Conservation (phyloP, 2,329 filamentous ascomycete genomes). For the Aspergillus sp. region DNA sequence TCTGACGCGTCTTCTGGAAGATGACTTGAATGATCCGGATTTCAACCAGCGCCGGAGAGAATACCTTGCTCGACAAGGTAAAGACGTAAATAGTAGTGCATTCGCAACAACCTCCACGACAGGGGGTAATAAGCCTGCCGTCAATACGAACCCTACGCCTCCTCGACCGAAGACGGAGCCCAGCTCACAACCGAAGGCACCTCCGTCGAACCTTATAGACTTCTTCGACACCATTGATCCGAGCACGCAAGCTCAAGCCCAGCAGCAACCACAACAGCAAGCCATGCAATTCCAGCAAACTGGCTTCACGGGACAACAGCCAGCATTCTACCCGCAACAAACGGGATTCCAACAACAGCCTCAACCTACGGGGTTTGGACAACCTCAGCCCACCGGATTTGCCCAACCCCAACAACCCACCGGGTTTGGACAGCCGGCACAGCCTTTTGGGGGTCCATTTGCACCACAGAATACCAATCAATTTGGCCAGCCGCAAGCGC, state of each 20-base stretch:
- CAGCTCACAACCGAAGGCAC: constrained; percentile 35
- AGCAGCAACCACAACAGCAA: constrained; percentile 30
- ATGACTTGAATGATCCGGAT: constrained; percentile 91
- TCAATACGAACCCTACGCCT: constrained; percentile 21
- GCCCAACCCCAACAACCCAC: constrained; percentile 35
- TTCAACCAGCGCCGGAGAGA: constrained; percentile 92
- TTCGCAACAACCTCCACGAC: constrained; percentile 14
- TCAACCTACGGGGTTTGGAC: constrained; percentile 27
- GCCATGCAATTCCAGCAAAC: constrained; percentile 43
- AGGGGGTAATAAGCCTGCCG: constrained; percentile 26
- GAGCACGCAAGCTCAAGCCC: constrained; percentile 71
- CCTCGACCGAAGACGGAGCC: constrained; percentile 29
- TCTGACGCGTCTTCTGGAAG: constrained; percentile 82
- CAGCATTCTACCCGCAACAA: constrained; percentile 26
- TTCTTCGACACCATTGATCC: constrained; percentile 94
- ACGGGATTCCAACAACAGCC: constrained; percentile 38
- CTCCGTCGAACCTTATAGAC: constrained; percentile 75
- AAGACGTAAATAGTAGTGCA: constrained; percentile 48
- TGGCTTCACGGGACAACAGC: constrained; percentile 26
- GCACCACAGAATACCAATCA: constrained; percentile 34
- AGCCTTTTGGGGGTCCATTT: constrained; percentile 24
- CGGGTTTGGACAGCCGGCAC: constrained; percentile 25
- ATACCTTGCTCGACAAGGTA: constrained; percentile 83
- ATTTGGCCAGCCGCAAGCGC: constrained; percentile 33
- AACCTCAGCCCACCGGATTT: constrained; percentile 21